Conservation (phyloP, 164 flowering plant species). For the Saururus chinensis region DNA sequence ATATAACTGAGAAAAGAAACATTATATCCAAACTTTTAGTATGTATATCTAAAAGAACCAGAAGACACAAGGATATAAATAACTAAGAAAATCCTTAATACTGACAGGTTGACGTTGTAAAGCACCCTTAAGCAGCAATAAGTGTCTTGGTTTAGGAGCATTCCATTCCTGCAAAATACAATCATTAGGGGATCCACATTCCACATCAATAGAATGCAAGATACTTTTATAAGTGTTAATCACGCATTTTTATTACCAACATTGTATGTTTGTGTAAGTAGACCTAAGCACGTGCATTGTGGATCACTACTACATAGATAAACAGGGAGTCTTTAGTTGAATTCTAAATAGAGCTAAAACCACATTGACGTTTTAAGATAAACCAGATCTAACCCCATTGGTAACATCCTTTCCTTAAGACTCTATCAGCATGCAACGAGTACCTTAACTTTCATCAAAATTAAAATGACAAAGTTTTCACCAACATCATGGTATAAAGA, state of each 20-base stretch:
- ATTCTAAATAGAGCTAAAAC: no score
- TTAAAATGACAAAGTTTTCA: no score
- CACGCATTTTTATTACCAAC: not conserved
- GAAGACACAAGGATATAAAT: not conserved
- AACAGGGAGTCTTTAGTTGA: no score
- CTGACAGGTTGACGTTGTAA: constrained; percentile 51
- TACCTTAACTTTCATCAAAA: no score
- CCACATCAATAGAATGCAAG: not conserved
- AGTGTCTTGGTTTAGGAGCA: constrained; percentile 70
- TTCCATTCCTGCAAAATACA: constrained; percentile 58
- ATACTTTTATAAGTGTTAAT: not conserved
- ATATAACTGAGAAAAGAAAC: constrained; percentile 30
- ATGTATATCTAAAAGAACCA: not conserved
- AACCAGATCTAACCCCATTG: no score
- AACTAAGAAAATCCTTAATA: constrained; percentile 4
- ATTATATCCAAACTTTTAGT: not conserved
- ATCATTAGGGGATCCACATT: not conserved
- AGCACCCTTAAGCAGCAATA: constrained; percentile 64
- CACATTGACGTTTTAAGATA: no score
- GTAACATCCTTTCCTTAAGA: no score
- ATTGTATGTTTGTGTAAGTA: not conserved
- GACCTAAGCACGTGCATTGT: not conserved
- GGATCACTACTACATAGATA: no score
- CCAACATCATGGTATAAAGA: not conserved
- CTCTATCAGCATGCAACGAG: no score